Evolutionary conservation across 345 rosid genomes (phyloP).

Genomic region (Lumnitzera littorea): DNA sequence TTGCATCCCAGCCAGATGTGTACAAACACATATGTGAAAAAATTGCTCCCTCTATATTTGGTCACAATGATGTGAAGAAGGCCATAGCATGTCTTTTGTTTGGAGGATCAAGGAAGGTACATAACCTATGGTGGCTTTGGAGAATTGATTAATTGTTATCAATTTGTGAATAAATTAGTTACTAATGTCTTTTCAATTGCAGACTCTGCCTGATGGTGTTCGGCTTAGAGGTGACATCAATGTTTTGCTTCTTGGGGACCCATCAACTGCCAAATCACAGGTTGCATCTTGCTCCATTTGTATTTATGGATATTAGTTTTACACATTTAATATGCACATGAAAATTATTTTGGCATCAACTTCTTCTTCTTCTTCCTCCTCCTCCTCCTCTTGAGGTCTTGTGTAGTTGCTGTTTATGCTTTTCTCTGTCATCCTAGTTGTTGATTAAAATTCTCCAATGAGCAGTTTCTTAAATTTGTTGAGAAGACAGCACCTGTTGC

Average conservation of each 20-base stretch:
- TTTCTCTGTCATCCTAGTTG: not conserved
- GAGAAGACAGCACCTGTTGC: constrained; percentile 98
- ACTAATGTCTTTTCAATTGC: constrained; percentile 10
- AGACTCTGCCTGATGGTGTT: constrained; percentile 90
- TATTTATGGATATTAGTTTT: not conserved
- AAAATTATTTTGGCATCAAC: not conserved
- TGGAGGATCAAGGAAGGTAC: constrained; percentile 94
- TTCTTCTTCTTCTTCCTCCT: not conserved
- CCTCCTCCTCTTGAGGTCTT: not conserved
- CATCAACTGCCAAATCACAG: constrained; percentile 98
- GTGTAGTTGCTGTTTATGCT: not conserved
- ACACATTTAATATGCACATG: too few relatives aligned
- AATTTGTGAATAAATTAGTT: constrained; percentile 4
- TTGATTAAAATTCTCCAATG: constrained; percentile 16
- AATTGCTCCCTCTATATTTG: constrained; percentile 93
- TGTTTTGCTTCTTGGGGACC: constrained; percentile 90
- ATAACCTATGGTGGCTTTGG: constrained; percentile 1
- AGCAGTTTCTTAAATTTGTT: constrained; percentile 89
- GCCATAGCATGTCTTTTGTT: constrained; percentile 92
- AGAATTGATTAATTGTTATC: not conserved
- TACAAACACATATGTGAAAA: constrained; percentile 60
- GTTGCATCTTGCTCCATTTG: constrained; percentile 21
- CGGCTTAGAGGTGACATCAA: constrained; percentile 93
- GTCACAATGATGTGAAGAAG: constrained; percentile 81
- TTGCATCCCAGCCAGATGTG: constrained; percentile 57